A percentile compares a stretch with the other conserved stretches of the same genome.
Evolutionary conservation across 2,329 filamentous ascomycete species (phyloP).

Genomic region (Beauveria pseudobassiana): DNA sequence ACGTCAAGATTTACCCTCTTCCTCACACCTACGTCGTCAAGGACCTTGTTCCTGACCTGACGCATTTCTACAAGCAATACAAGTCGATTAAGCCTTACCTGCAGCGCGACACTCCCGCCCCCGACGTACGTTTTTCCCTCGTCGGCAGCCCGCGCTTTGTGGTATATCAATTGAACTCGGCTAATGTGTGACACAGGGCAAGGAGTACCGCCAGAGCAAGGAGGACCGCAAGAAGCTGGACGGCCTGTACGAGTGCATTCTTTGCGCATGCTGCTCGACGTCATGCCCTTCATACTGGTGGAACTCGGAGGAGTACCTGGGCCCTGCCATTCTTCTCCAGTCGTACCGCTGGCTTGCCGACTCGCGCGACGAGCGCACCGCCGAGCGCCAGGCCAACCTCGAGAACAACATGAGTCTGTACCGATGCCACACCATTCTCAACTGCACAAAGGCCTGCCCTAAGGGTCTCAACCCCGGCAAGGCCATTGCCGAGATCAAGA

Average conservation of each 20-base stretch:
- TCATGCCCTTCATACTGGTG: constrained; percentile 99
- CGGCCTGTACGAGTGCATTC: constrained; percentile 97
- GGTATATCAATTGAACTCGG: not conserved
- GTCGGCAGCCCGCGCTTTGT: not conserved
- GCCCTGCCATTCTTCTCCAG: constrained; percentile 91
- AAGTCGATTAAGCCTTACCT: constrained; percentile 99
- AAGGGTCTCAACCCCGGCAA: constrained; percentile 96
- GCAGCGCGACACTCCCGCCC: constrained; percentile 76
- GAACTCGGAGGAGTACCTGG: constrained; percentile 98
- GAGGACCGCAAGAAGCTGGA: constrained; percentile 94
- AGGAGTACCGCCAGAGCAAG: constrained; percentile 84
- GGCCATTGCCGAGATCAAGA: constrained; percentile 98
- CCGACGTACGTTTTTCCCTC: constrained; percentile 57
- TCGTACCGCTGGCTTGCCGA: constrained; percentile 97
- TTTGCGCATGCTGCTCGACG: constrained; percentile 98
- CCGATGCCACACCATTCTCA: constrained; percentile 98
- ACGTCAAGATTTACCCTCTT: constrained; percentile 93
- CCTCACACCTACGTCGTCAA: constrained; percentile 99
- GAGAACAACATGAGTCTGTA: constrained; percentile 99
- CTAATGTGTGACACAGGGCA: constrained; percentile 52
- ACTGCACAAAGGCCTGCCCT: constrained; percentile 95
- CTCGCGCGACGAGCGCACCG: constrained; percentile 83
- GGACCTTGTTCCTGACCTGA: constrained; percentile 95
- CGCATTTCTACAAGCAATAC: constrained; percentile 99
- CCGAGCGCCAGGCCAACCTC: constrained; percentile 79